Conservation (phyloP, 176 grass and related monocot genomes). For the Thalia dealbata region DNA sequence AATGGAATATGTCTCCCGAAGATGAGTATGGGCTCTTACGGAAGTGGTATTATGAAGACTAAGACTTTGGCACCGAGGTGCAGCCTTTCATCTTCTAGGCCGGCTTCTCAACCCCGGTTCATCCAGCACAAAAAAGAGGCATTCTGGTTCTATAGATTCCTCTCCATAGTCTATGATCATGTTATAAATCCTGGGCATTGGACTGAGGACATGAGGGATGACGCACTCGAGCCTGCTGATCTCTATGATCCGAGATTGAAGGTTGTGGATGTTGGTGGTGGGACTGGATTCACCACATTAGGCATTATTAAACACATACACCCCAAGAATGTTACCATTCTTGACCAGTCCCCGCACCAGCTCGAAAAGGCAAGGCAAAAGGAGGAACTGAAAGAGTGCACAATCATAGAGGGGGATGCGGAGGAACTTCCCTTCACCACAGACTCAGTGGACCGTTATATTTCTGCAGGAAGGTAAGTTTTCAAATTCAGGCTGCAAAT, state of each 20-base stretch:
- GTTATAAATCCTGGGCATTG: slow-evolving; percentile 93
- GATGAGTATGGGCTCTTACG: slow-evolving; percentile 16
- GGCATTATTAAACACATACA: slow-evolving; percentile 75
- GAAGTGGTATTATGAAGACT: neutral
- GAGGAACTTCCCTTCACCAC: slow-evolving; percentile 92
- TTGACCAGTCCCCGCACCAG: slow-evolving; percentile 93
- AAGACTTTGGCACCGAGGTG: slow-evolving; percentile 26
- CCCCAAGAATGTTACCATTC: slow-evolving; percentile 63
- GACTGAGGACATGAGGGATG: slow-evolving; percentile 98
- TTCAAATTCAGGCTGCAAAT: too few relatives aligned
- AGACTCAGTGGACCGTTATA: slow-evolving; percentile 59
- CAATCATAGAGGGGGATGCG: slow-evolving; percentile 80
- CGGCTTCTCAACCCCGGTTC: slow-evolving; percentile 57
- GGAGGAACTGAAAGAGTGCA: slow-evolving; percentile 64
- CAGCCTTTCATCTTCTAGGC: slow-evolving; percentile 40
- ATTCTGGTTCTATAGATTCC: slow-evolving; percentile 98
- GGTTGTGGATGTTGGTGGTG: slow-evolving; percentile 81
- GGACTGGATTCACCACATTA: slow-evolving; percentile 73
- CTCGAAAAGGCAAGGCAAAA: slow-evolving; percentile 70
- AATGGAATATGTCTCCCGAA: slow-evolving; percentile 26
- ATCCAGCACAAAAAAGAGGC: slow-evolving; percentile 99
- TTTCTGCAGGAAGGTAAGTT: slow-evolving; percentile 75
- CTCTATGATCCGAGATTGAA: slow-evolving; percentile 48
- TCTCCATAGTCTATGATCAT: slow-evolving; percentile 93
- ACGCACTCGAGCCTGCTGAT: slow-evolving; percentile 71